phyloP scores from a whole-genome alignment of 805 yeast genomes.

The Yamadazyma paraphyllophila region DNA sequence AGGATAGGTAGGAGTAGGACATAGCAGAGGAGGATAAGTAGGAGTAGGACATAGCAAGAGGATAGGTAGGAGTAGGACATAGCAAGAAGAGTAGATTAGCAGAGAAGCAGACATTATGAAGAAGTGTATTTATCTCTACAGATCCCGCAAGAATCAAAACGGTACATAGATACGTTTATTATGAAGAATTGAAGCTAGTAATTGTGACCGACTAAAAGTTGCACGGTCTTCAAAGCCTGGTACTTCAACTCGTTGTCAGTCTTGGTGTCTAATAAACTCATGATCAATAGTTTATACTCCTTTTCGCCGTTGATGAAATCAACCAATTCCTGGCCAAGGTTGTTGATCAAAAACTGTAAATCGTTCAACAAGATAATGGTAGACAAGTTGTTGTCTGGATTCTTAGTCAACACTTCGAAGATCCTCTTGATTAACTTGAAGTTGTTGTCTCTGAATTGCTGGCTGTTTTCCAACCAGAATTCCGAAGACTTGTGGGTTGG shows the following conservation, averaged over 20 bases:
- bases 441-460: slow-evolving; percentile 70
- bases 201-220: slow-evolving; percentile 76
- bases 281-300: slow-evolving; percentile 70
- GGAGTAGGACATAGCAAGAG: too few species aligned
- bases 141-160: too few species aligned
- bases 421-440: slow-evolving; percentile 71
- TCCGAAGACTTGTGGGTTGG: slow-evolving; percentile 89
- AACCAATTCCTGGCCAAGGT: slow-evolving; percentile 39
- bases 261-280: slow-evolving; percentile 70
- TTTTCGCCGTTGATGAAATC: slow-evolving; percentile 44
- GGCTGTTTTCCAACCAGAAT: slow-evolving; percentile 85
- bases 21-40: too few species aligned
- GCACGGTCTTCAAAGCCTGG: slow-evolving; percentile 96
- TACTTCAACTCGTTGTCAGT: slow-evolving; percentile 86
- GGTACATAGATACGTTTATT: too few species aligned
- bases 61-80: too few species aligned
- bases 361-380: slow-evolving; percentile 43
- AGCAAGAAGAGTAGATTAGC: too few species aligned
- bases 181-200: slow-evolving; percentile 8
- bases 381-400: slow-evolving; percentile 15
- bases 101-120: too few species aligned
- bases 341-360: slow-evolving; percentile 40
- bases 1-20: too few species aligned
- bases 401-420: slow-evolving; percentile 45
- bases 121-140: too few species aligned